phyloP scores from a whole-genome alignment of 1,284 basidiomycete genomes.

The Phellinidium pouzarii region DNA sequence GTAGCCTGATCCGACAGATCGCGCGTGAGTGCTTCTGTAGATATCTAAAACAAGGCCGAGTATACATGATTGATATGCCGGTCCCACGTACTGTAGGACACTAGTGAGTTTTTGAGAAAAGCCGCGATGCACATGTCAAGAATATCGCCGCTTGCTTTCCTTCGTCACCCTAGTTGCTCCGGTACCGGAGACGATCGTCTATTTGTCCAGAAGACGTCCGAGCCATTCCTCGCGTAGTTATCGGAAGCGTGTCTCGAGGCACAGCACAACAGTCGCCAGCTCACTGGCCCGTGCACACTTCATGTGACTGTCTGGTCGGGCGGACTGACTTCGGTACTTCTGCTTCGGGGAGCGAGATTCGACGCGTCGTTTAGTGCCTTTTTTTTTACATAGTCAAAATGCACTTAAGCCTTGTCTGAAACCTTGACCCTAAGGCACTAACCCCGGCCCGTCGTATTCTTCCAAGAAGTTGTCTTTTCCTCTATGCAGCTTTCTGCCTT shows the following conservation, averaged over 20 bases:
- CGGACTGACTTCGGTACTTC: neutral
- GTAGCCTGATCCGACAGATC: constrained; percentile 13
- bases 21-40: neutral
- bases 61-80: neutral
- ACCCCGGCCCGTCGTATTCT: neutral
- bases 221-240: neutral
- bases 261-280: neutral
- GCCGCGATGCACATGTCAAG: neutral
- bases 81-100: neutral
- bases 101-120: neutral
- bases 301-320: neutral
- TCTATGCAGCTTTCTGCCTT: neutral
- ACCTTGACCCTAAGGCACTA: neutral
- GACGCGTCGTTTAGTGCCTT: neutral
- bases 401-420: neutral
- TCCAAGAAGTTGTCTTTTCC: neutral
- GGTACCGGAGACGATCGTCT: neutral
- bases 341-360: neutral
- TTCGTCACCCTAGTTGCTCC: neutral
- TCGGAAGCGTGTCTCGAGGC: neutral
- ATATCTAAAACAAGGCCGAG: neutral
- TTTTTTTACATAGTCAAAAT: neutral
- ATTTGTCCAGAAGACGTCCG: neutral
- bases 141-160: neutral
- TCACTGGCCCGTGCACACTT: neutral